phyloP scores from a whole-genome alignment of 2,329 filamentous ascomycete genomes.

The Cryphonectria parasitica region DNA sequence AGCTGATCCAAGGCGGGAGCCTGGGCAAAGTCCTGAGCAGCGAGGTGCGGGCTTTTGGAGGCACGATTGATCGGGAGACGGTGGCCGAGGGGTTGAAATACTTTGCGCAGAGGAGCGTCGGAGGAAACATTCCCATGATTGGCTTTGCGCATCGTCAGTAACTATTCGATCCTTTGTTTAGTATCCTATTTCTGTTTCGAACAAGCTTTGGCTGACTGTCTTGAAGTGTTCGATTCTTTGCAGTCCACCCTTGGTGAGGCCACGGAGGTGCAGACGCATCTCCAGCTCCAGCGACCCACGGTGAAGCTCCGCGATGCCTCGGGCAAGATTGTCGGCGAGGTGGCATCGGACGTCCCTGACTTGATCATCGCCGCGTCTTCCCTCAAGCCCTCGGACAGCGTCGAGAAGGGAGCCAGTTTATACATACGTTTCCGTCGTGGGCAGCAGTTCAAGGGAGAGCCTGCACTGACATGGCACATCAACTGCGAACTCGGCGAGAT shows the following conservation, averaged over 20 bases:
- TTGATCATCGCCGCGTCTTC: conserved; percentile 39
- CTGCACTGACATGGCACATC: conserved; percentile 50
- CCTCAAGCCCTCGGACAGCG: conserved; percentile 35
- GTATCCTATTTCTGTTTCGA: background rate
- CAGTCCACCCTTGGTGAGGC: conserved; percentile 52
- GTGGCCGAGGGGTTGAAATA: conserved; percentile 48
- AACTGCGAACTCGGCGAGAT: conserved; percentile 53
- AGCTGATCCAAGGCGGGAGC: conserved; percentile 47
- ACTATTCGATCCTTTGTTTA: background rate
- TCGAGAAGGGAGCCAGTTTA: conserved; percentile 42
- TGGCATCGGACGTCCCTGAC: conserved; percentile 36
- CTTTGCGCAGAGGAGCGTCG: conserved; percentile 51
- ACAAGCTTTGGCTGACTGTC: conserved; percentile 31
- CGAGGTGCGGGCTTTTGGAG: conserved; percentile 47
- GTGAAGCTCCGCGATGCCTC: conserved; percentile 41
- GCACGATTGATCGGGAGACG: conserved; percentile 39
- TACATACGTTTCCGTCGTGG: conserved; percentile 48
- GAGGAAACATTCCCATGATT: conserved; percentile 50
- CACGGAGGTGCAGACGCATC: conserved; percentile 40
- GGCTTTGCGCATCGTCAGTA: conserved; percentile 47
- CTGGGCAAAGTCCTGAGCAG: conserved; percentile 59
- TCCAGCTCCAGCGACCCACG: conserved; percentile 50
- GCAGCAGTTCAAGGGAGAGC: conserved; percentile 48
- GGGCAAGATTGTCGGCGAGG: conserved; percentile 39
- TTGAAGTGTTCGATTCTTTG: conserved; percentile 49